phyloP scores from a whole-genome alignment of 2,329 filamentous ascomycete species.

The Periconia digitata region DNA sequence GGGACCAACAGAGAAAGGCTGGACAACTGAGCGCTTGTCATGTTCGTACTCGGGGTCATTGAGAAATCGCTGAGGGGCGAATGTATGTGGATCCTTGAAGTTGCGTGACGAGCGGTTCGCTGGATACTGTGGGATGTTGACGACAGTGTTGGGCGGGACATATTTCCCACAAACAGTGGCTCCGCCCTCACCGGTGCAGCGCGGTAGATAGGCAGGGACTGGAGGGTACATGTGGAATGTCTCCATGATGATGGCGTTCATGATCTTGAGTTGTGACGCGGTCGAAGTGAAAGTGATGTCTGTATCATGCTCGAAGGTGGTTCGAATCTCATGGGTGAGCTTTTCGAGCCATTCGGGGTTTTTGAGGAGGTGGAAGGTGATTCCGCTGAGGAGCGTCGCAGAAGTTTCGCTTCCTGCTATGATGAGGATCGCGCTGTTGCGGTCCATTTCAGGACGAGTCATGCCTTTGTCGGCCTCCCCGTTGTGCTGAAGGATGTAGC shows the following conservation, averaged over 20 bases:
- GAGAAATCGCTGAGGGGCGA: slow-evolving; percentile 18
- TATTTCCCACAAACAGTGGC: slow-evolving; percentile 14
- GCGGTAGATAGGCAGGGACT: slow-evolving; percentile 12
- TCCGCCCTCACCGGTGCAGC: slow-evolving; percentile 3
- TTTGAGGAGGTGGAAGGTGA: slow-evolving; percentile 15
- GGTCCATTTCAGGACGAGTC: slow-evolving; percentile 34
- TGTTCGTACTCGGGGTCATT: slow-evolving; percentile 17
- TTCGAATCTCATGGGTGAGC: slow-evolving; percentile 14
- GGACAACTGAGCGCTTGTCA: slow-evolving; percentile 33
- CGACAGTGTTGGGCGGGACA: slow-evolving; percentile 10
- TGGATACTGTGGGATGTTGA: slow-evolving; percentile 18
- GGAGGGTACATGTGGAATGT: slow-evolving; percentile 23
- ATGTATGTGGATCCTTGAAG: slow-evolving; percentile 15
- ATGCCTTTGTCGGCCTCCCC: slow-evolving; percentile 18
- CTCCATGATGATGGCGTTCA: slow-evolving; percentile 23
- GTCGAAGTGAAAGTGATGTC: slow-evolving; percentile 16
- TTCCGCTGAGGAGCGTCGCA: slow-evolving; percentile 26
- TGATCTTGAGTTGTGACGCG: slow-evolving; percentile 11
- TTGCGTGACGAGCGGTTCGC: slow-evolving; percentile 13
- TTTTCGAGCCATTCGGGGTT: slow-evolving; percentile 12
- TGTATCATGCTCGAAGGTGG: slow-evolving; percentile 11
- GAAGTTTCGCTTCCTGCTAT: slow-evolving; percentile 44
- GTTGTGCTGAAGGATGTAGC: slow-evolving; percentile 17
- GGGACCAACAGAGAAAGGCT: slow-evolving; percentile 20
- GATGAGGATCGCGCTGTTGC: slow-evolving; percentile 37